A percentile compares a stretch with the other conserved stretches of the same genome.
These are phyloP conservation scores for Pleurotus sapidus DNA, from an alignment of 768 basidiomycete species.

Conservation along the genomic window DNA sequence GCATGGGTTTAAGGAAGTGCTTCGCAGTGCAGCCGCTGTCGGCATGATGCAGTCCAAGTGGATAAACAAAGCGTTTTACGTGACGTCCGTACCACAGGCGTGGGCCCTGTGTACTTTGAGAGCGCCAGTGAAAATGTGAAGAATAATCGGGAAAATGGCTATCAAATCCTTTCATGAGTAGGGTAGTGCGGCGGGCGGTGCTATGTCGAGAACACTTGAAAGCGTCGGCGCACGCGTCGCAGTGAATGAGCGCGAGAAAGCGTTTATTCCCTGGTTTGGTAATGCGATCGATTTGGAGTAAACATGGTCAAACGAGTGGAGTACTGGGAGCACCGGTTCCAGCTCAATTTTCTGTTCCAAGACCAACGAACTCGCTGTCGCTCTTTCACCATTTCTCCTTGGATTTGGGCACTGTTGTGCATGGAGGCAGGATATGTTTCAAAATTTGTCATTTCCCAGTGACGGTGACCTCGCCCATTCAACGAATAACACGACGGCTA, in stretches of 20 bases:
- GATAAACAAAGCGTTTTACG: no score
- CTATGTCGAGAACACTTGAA: neutral
- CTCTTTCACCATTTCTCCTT: neutral
- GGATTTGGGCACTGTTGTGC: neutral
- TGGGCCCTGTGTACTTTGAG: no score
- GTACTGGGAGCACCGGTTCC: neutral
- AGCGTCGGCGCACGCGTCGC: neutral
- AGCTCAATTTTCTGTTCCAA: neutral
- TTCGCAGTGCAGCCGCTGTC: no score
- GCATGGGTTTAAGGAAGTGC: no score
- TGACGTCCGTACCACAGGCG: no score
- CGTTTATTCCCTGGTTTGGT: neutral
- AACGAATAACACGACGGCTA: neutral
- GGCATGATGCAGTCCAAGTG: no score
- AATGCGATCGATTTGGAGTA: neutral
- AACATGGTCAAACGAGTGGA: constrained; percentile 8
- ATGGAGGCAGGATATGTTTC: neutral
- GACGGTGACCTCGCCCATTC: neutral
- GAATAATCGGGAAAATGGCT: no score
- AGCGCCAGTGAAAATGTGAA: no score
- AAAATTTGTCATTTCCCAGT: neutral
- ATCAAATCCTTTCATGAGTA: no score
- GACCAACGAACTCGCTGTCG: neutral
- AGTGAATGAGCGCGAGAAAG: neutral
- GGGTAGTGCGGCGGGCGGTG: no score